A percentile compares a stretch with the other conserved stretches of the same genome.
Conservation (phyloP, 2,329 filamentous ascomycete genomes). For the Cephalotrichum gorgonifer region DNA sequence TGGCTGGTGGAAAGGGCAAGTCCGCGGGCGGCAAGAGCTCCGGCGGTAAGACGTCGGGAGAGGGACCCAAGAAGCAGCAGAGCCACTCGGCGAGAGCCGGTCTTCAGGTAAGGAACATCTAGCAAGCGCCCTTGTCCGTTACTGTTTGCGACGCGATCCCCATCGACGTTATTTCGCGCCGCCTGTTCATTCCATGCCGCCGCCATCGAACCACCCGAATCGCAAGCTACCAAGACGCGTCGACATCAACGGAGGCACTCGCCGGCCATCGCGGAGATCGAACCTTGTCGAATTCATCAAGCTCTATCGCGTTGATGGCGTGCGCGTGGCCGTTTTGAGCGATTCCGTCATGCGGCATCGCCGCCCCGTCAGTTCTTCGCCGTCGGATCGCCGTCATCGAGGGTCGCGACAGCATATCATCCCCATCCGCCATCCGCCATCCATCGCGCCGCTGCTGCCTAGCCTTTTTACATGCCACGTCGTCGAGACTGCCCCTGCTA, state of each 20-base stretch:
- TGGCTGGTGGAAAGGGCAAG: slow-evolving; percentile 89
- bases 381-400: neutral
- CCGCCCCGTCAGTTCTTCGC: neutral
- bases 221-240: slow-evolving; percentile 10
- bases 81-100: slow-evolving; percentile 94
- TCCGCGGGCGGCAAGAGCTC: slow-evolving; percentile 80
- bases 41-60: slow-evolving; percentile 61
- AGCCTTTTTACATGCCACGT: neutral
- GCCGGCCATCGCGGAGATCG: neutral
- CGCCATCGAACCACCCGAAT: slow-evolving; percentile 7
- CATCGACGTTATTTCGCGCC: slow-evolving; percentile 6
- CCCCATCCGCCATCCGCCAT: neutral
- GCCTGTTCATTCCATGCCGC: neutral
- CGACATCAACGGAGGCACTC: neutral
- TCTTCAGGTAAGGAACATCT: slow-evolving; percentile 65
- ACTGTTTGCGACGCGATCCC: slow-evolving; percentile 4
- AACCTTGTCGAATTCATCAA: neutral
- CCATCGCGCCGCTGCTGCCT: neutral
- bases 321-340: neutral
- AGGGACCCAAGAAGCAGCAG: slow-evolving; percentile 74
- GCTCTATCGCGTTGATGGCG: neutral
- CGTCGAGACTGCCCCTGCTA: slow-evolving; percentile 9
- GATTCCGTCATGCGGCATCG: neutral
- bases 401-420: neutral
- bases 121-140: slow-evolving; percentile 10